Conservation (phyloP, 352 stramenopile genomes). For the Globisporangium canariense region DNA sequence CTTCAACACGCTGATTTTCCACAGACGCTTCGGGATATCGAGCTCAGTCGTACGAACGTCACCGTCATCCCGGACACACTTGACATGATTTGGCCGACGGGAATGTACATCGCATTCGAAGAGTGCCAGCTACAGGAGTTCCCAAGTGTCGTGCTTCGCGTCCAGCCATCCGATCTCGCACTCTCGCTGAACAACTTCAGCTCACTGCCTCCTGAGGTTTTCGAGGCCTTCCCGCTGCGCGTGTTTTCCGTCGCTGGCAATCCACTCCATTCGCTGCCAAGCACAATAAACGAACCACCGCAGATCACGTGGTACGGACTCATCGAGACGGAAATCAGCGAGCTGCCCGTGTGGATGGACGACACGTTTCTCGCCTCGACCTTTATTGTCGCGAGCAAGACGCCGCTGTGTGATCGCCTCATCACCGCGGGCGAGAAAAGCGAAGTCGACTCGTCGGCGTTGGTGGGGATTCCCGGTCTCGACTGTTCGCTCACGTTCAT, state of each 20-base stretch:
- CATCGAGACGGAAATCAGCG: conserved; percentile 4
- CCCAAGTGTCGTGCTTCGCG: not conserved
- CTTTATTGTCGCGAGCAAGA: conserved; percentile 6
- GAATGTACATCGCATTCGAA: conserved; percentile 15
- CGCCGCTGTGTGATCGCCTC: conserved; percentile 8
- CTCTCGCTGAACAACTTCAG: conserved; percentile 13
- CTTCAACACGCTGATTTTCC: conserved; percentile 11
- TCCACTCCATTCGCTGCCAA: conserved; percentile 8
- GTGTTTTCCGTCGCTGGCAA: conserved; percentile 6
- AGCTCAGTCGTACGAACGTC: conserved; percentile 13
- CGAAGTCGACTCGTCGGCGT: not conserved
- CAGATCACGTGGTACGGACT: conserved; percentile 6
- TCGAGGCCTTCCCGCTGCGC: conserved; percentile 6
- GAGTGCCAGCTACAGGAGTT: conserved; percentile 16
- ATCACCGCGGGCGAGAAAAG: conserved; percentile 5
- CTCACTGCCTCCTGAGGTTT: not conserved
- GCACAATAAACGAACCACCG: not conserved
- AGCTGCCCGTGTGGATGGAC: conserved; percentile 11
- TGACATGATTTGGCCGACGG: conserved; percentile 10
- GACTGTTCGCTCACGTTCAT: conserved; percentile 7
- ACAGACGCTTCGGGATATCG: conserved; percentile 5
- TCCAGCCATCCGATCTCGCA: conserved; percentile 3
- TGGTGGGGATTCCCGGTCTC: conserved; percentile 1
- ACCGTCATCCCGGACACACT: conserved; percentile 11
- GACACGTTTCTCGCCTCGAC: not conserved